A percentile compares a stretch with the other conserved stretches of the same genome.
These are phyloP conservation scores for Quercus agrifolia DNA, from an alignment of 306 rosid genomes.

Conservation along the genomic window DNA sequence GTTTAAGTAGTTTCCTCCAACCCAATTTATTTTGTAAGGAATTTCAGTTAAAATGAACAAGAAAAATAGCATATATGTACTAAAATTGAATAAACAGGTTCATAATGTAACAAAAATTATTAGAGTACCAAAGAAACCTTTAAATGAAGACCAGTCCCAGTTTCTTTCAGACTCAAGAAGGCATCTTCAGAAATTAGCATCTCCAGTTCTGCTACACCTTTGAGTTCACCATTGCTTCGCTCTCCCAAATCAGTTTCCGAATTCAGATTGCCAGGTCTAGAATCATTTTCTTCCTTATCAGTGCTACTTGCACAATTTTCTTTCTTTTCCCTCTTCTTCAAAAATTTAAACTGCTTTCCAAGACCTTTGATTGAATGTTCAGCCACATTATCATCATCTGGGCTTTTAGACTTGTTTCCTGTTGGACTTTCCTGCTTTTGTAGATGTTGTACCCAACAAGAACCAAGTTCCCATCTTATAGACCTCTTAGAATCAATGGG, in stretches of 20 bases:
- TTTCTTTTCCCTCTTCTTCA: conserved; percentile 83
- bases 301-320: conserved; percentile 10
- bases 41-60: not conserved
- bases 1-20: too few relatives aligned
- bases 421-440: conserved; percentile 62
- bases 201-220: conserved; percentile 45
- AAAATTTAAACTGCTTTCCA: conserved; percentile 76
- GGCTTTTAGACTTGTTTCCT: conserved; percentile 31
- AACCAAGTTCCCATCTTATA: conserved; percentile 96
- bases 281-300: conserved; percentile 40
- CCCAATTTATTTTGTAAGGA: not conserved
- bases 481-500: conserved; percentile 39
- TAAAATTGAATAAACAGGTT: not conserved
- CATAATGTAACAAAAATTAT: not conserved
- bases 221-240: conserved; percentile 34
- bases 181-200: conserved; percentile 61
- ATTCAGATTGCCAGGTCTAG: conserved; percentile 14
- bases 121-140: conserved; percentile 51
- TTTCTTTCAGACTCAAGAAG: conserved; percentile 60
- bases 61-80: not conserved
- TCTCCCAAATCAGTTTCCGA: conserved; percentile 31
- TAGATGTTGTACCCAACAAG: conserved; percentile 91
- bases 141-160: conserved; percentile 79
- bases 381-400: conserved; percentile 34
- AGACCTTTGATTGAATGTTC: conserved; percentile 77